Evolutionary conservation across 2,329 filamentous ascomycete genomes (phyloP).

Genomic region (Fulvia fulva): DNA sequence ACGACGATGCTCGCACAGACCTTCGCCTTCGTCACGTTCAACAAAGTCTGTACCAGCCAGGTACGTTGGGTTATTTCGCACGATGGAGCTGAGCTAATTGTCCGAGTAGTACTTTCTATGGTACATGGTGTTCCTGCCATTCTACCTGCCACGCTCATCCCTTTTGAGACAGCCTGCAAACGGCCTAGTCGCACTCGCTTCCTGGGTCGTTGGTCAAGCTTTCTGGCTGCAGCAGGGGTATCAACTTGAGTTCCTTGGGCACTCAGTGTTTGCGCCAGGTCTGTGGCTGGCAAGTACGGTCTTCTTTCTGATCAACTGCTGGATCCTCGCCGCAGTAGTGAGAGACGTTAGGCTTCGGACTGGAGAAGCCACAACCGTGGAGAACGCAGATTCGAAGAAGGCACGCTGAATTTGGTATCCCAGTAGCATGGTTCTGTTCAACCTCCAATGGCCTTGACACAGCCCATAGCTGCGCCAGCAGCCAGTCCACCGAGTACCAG

Average conservation of each 20-base stretch:
- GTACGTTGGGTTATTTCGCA: conserved; percentile 47
- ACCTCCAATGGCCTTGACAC: conserved; percentile 55
- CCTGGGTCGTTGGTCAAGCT: conserved; percentile 73
- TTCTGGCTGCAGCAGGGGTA: conserved; percentile 50
- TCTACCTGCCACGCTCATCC: conserved; percentile 79
- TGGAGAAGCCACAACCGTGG: not conserved
- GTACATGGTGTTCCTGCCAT: conserved; percentile 91
- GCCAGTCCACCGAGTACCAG: conserved; percentile 61
- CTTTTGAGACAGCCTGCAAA: conserved; percentile 58
- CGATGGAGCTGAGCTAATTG: conserved; percentile 6
- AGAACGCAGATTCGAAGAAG: conserved; percentile 7
- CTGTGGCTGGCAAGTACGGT: conserved; percentile 70
- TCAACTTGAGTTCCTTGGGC: conserved; percentile 58
- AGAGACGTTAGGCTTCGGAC: conserved; percentile 50
- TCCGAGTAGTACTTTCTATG: conserved; percentile 82
- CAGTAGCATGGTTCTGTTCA: conserved; percentile 8
- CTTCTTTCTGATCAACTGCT: conserved; percentile 84
- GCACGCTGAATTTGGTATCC: conserved; percentile 8
- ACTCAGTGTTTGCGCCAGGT: conserved; percentile 79
- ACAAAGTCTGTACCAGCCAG: conserved; percentile 98
- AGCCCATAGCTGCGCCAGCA: conserved; percentile 61
- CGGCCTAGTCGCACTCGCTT: conserved; percentile 60
- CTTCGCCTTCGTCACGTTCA: conserved; percentile 94
- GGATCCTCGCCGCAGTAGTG: conserved; percentile 79
- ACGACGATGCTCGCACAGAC: conserved; percentile 90